A percentile compares a stretch with the other conserved stretches of the same genome.
Evolutionary conservation across 1,284 basidiomycete species (phyloP).

Genomic region (Moniliella sp.): DNA sequence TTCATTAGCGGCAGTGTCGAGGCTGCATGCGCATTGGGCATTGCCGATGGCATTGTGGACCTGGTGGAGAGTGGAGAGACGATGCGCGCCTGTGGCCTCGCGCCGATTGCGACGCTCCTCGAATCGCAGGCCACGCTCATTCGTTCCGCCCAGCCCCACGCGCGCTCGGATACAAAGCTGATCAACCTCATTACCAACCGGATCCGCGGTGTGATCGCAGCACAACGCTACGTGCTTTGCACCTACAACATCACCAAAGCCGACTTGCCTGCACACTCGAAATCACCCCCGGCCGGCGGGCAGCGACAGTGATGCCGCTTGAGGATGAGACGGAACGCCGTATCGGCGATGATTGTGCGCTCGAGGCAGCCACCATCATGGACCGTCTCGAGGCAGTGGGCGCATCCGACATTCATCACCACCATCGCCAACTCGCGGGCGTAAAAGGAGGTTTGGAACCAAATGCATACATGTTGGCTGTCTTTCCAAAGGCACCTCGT

Average conservation of each 20-base stretch:
- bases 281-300: constrained; percentile 71
- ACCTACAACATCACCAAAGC: constrained; percentile 68
- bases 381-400: constrained; percentile 61
- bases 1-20: constrained; percentile 95
- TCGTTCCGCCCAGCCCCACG: constrained; percentile 50
- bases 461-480: too few species aligned
- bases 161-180: constrained; percentile 43
- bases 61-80: constrained; percentile 77
- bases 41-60: constrained; percentile 68
- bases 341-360: constrained; percentile 65
- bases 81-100: constrained; percentile 90
- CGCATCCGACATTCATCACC: constrained; percentile 77
- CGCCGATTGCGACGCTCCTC: constrained; percentile 60
- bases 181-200: constrained; percentile 64
- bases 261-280: constrained; percentile 44
- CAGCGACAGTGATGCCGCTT: constrained; percentile 68
- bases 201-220: constrained; percentile 78
- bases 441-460: too few species aligned
- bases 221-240: constrained; percentile 64
- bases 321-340: too few species aligned
- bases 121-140: constrained; percentile 82
- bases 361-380: constrained; percentile 70
- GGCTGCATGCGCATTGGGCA: constrained; percentile 81
- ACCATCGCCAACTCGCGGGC: constrained; percentile 84
- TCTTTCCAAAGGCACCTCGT: too few species aligned